Evolutionary conservation across 2,329 filamentous ascomycete species (phyloP).

Genomic region (Macrophomina phaseolina): DNA sequence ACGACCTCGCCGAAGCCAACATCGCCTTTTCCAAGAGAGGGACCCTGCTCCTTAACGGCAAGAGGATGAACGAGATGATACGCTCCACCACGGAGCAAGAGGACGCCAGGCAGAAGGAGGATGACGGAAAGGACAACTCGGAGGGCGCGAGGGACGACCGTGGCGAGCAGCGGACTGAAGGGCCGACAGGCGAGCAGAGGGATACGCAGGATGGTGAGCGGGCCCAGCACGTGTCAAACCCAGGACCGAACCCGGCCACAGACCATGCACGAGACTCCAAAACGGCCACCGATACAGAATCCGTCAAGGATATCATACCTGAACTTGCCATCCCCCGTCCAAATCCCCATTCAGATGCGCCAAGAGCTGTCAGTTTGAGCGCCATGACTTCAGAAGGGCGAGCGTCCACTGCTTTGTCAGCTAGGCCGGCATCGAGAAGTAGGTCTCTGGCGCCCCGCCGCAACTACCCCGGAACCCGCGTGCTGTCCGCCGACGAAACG

Average conservation of each 20-base stretch:
- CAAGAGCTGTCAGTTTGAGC: conserved; percentile 22
- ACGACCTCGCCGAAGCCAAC: conserved; percentile 57
- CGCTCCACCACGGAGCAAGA: conserved; percentile 21
- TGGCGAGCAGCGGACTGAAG: conserved; percentile 23
- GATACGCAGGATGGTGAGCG: background rate
- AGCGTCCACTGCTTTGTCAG: conserved; percentile 13
- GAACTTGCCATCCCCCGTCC: background rate
- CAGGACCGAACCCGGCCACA: background rate
- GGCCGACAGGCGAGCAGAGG: background rate
- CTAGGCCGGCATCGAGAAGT: background rate
- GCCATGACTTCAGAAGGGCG: background rate
- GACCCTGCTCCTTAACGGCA: conserved; percentile 63
- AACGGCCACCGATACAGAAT: background rate
- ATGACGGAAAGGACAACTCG: background rate
- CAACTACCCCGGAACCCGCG: conserved; percentile 45
- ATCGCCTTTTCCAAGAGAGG: conserved; percentile 66
- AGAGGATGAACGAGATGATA: conserved; percentile 50
- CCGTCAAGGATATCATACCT: background rate
- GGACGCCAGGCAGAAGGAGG: conserved; percentile 22
- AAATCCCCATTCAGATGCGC: background rate
- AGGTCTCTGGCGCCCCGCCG: conserved; percentile 18
- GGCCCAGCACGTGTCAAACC: background rate
- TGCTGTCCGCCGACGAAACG: conserved; percentile 68
- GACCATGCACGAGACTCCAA: background rate
- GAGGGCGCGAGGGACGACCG: background rate